Evolutionary conservation across 345 rosid genomes (phyloP), one percentile per base, ranked within the genome.

Genomic region (Euphorbia lathyris): DNA sequence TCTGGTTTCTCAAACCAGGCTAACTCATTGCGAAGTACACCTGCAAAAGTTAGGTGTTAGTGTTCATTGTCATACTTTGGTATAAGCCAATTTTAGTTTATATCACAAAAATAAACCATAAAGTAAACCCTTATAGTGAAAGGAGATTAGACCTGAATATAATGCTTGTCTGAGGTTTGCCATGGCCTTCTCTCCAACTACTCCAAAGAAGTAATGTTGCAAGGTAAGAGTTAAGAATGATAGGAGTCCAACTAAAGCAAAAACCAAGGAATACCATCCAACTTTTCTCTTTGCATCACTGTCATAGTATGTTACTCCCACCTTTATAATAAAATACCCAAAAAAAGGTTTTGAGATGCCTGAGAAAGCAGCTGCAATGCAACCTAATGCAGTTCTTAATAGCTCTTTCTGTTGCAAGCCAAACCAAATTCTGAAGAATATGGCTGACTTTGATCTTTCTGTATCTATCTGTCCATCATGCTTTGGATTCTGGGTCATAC

Each of bases 171-270:
- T 80, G 51, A 88, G 83, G 76, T 86, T 86, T 58, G 67, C 73
- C 90, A 85, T 84, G 68, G 90, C 89, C 79, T 76, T 86, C 76
- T 84, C 93, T 48, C 90, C 93, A 1, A 88, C 81, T 51, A 82
- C 74, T 32, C 93, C 93, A 29, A 78, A 88, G 79, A 78, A 83
- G 81, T 88, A 88, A 81, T 86, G 90, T 69, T 86, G 93, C 77
- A 84, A 59, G 67, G 84, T 83, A 76, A 82, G 88, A 69, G 80
- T 71, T 72, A 86, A 74, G 43, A 86, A 69, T 30, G 90, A 79
- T 62, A 88, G 72, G 65, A 86, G 36, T 47, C 93, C 88, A 48
- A 86, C 51, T 7, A 71, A 50, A 30, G 83, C 75, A 70, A 88
- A 86, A 32, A 75, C 38, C 64, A 84, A 64, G 2, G 90, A 84